Conservation (phyloP, 2,329 filamentous ascomycete genomes). For the Sphaerostilbella broomeana region DNA sequence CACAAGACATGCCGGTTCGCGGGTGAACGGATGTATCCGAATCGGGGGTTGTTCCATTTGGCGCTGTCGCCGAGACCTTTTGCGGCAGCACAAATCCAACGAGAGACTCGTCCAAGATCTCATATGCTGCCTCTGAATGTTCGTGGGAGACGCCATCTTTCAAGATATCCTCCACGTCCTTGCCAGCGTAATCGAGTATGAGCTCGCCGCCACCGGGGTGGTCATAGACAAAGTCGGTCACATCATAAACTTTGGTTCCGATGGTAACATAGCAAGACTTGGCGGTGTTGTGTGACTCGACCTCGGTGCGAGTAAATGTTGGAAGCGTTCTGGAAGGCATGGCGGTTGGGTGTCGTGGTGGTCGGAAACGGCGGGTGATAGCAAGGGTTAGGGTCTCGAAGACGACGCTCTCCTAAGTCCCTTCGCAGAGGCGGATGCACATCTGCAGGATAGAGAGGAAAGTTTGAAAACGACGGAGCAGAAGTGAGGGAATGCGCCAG, state of each 20-base stretch:
- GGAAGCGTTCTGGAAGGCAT: constrained; percentile 82
- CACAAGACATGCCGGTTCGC: constrained; percentile 81
- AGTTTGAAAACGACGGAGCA: not conserved
- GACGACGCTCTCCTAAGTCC: no score
- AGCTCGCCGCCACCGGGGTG: constrained; percentile 88
- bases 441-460: not conserved
- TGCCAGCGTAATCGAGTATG: constrained; percentile 82
- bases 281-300: constrained; percentile 69
- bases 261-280: constrained; percentile 92
- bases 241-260: constrained; percentile 85
- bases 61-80: constrained; percentile 38
- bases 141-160: constrained; percentile 75
- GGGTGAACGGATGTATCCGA: constrained; percentile 37
- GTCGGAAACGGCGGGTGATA: constrained; percentile 9
- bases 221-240: constrained; percentile 82
- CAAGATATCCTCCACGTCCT: constrained; percentile 77
- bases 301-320: constrained; percentile 72
- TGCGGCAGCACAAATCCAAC: constrained; percentile 71
- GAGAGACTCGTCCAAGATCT: constrained; percentile 81
- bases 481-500: constrained; percentile 4
- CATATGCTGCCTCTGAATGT: constrained; percentile 91
- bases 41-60: constrained; percentile 20
- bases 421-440: constrained; percentile 1
- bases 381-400: constrained; percentile 12
- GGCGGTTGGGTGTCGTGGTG: constrained; percentile 10